Conservation (phyloP, 176 grass and related monocot species). For the Panicum miliaceum region DNA sequence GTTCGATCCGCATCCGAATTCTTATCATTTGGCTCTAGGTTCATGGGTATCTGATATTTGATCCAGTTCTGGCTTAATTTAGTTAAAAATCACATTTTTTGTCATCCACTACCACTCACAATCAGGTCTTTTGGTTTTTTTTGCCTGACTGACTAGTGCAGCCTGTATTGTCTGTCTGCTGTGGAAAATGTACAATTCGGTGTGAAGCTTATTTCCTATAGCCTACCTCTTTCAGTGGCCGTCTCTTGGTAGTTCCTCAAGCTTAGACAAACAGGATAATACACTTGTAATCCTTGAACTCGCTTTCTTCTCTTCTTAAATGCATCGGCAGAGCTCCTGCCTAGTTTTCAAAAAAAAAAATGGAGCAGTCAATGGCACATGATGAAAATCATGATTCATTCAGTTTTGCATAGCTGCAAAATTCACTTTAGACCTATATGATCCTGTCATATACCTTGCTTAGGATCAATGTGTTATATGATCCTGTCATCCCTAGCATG, state of each 20-base stretch:
- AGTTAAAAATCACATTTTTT: not conserved
- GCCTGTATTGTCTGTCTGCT: not conserved
- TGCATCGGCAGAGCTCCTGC: too few species aligned
- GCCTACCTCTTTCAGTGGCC: not conserved
- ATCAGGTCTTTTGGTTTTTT: not conserved
- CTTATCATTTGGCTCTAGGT: not conserved
- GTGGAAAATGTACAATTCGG: not conserved
- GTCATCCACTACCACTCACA: not conserved
- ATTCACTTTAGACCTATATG: slow-evolving; percentile 6
- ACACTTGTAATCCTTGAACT: too few species aligned
- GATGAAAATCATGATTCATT: not conserved
- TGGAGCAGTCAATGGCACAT: not conserved
- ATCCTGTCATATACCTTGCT: slow-evolving; percentile 18
- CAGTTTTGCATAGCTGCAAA: slow-evolving; percentile 1
- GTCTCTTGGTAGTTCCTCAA: slow-evolving; percentile 1
- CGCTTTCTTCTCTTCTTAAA: too few species aligned
- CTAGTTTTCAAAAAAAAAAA: too few species aligned
- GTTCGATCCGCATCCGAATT: not conserved
- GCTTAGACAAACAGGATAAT: not conserved
- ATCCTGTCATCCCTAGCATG: slow-evolving; percentile 17
- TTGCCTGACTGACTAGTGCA: not conserved
- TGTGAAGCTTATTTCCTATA: slow-evolving; percentile 7
- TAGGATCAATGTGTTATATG: slow-evolving; percentile 18
- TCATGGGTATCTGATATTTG: not conserved
- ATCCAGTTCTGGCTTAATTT: not conserved